These are phyloP conservation scores for Coemansia sp. DNA, from an alignment of 192 early-diverging fungal genomes.

Conservation along the genomic window DNA sequence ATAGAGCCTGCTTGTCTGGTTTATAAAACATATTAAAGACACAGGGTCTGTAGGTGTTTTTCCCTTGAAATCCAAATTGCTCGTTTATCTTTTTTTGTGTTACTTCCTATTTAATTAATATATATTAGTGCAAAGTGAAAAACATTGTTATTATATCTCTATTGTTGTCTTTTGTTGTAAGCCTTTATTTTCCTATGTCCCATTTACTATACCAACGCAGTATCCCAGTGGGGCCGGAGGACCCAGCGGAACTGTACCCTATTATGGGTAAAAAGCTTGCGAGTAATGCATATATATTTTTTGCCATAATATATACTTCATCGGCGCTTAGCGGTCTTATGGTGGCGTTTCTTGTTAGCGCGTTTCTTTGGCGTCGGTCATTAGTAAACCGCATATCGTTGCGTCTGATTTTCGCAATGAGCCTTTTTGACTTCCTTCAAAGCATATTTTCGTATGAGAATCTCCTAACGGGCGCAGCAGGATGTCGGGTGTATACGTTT, in stretches of 20 bases:
- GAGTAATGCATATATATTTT: background rate
- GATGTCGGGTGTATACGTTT: conserved; percentile 11
- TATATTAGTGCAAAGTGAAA: no score
- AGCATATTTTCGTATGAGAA: conserved; percentile 13
- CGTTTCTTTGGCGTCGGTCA: conserved; percentile 32
- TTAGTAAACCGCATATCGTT: conserved; percentile 34
- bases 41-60: no score
- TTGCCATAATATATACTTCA: background rate
- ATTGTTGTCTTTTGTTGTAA: background rate
- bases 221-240: conserved; percentile 3
- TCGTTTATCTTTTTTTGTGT: no score
- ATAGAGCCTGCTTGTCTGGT: no score
- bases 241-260: background rate
- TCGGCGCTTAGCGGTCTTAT: conserved; percentile 14
- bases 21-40: no score
- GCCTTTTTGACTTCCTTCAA: conserved; percentile 23
- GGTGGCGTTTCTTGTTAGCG: conserved; percentile 14
- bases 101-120: no score
- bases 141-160: background rate
- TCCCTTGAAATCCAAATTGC: no score
- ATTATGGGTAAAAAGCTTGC: background rate
- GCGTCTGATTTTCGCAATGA: conserved; percentile 28
- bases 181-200: background rate
- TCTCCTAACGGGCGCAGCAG: background rate
- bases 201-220: background rate